Evolutionary conservation across 768 basidiomycete genomes (phyloP).

Genomic region (Termitomyces sp.): DNA sequence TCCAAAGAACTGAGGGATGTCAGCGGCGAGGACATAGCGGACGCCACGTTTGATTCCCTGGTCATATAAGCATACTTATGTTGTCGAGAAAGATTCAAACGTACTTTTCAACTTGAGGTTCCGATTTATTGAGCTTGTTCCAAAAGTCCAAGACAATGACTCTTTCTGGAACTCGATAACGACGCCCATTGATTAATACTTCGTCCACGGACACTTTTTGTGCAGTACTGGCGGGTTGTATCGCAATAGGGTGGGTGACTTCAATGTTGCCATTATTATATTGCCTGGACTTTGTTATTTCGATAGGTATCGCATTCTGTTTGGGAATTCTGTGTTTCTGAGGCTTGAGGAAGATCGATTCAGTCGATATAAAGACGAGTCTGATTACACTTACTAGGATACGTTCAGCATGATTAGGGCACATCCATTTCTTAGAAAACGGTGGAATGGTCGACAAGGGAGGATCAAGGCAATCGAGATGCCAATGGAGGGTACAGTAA

Average conservation of each 20-base stretch:
- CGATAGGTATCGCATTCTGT: conserved; percentile 61
- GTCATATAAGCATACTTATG: neutral
- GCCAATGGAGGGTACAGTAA: conserved; percentile 93
- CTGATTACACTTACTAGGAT: conserved; percentile 56
- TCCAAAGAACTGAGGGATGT: conserved; percentile 74
- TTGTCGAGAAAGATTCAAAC: conserved; percentile 12
- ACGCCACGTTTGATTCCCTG: conserved; percentile 38
- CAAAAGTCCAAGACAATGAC: conserved; percentile 95
- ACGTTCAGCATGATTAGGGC: conserved; percentile 93
- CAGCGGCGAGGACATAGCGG: conserved; percentile 65
- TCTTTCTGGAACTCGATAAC: conserved; percentile 90
- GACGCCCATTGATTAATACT: conserved; percentile 81
- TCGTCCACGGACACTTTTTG: conserved; percentile 69
- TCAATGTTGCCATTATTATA: conserved; percentile 94
- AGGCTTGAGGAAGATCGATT: conserved; percentile 42
- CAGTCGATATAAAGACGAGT: conserved; percentile 10
- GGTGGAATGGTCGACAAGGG: conserved; percentile 84
- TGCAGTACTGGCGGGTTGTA: conserved; percentile 31
- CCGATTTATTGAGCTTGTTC: conserved; percentile 65
- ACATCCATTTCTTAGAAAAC: conserved; percentile 96
- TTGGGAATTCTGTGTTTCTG: conserved; percentile 80
- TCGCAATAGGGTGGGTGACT: conserved; percentile 66
- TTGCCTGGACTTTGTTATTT: conserved; percentile 68
- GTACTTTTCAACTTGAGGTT: conserved; percentile 38
- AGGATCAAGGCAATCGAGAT: conserved; percentile 93